Base-by-base conservation (phyloP, 1,284 basidiomycete species). In the Kalmanozyma brasiliensis region DNA sequence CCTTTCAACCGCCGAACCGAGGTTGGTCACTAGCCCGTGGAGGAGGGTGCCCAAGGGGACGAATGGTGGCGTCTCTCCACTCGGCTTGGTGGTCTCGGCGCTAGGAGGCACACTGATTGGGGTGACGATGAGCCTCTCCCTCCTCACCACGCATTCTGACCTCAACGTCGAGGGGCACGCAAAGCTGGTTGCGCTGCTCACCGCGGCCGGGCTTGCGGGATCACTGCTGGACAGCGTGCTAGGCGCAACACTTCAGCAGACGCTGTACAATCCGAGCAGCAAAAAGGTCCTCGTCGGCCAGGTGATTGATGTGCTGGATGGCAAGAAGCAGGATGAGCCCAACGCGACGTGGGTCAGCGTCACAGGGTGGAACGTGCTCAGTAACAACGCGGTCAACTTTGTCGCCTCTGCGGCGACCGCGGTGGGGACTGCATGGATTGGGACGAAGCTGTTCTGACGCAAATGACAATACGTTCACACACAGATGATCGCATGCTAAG, bases 41-140 rank as follows among this genome's bases (percentile, higher is more conserved):
- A 86, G 94, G 26, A 87, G 93, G 0, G 92, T 94, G 0, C 93
- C 93, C 1, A 89, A 90, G 0, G 94, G 94, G 1, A 96, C 94
- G 1, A 97, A 98, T 78, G 94, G 94, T 9, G 94, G 87, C 0
- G 86, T 97, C 64, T 91, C 91, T 1, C 52, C 86, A 0, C 86
- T 87, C 40, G 94, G 94, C 8, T 91, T 91, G 0, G 61, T 87
- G 2, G 89, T 89, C 9, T 92, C 91, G 1, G 83, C 89, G 2
- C 78, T 85, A 0, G 94, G 94, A 1, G 94, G 94, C 0, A 77
- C 64, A 0, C 38, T 73, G 8, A 74, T 80, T 34, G 73, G 71
- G n/a, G 6, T 60, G 19, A 30, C 67, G 11, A 45, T 77, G 91
- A 84, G 89, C 8, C 9, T 84, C 7, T 85, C 86, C n/a, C 82